Evolutionary conservation across 2,329 filamentous ascomycete genomes (phyloP).

Genomic region (Stagonosporopsis chrysanthemi): DNA sequence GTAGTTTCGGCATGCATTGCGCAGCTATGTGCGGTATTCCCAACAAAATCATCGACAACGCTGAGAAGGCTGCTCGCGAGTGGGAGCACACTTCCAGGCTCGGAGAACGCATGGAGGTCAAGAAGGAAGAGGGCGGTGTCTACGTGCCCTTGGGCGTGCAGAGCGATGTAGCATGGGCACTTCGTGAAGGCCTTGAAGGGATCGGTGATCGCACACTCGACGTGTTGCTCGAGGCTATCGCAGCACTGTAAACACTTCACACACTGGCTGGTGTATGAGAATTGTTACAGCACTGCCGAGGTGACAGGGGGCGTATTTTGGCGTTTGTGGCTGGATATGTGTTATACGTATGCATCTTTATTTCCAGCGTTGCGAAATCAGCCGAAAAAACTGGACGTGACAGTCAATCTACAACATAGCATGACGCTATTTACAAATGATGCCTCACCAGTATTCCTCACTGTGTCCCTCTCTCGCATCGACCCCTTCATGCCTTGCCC

Average conservation of each 20-base stretch:
- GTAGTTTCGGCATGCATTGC: constrained; percentile 98
- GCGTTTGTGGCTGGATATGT: not conserved
- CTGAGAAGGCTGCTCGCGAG: constrained; percentile 85
- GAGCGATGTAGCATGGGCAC: constrained; percentile 83
- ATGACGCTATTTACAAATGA: not conserved
- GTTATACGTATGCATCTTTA: not conserved
- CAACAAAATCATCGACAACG: constrained; percentile 79
- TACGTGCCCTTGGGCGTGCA: constrained; percentile 85
- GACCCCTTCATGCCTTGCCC: constrained; percentile 20
- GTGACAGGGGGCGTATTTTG: not conserved
- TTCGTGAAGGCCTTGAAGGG: constrained; percentile 63
- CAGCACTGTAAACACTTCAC: constrained; percentile 53
- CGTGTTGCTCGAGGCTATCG: constrained; percentile 65
- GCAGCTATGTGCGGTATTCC: constrained; percentile 98
- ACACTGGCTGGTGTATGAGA: not conserved
- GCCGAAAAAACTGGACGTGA: not conserved
- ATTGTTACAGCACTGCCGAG: not conserved
- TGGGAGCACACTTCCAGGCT: constrained; percentile 96
- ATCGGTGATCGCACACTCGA: constrained; percentile 62
- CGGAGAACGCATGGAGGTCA: constrained; percentile 85
- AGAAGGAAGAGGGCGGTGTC: constrained; percentile 70
- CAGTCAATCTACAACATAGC: not conserved
- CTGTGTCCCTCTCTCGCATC: not conserved
- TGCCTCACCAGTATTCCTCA: too few relatives aligned
- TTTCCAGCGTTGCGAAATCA: not conserved